phyloP scores from a whole-genome alignment of 2,329 filamentous ascomycete genomes.

The Botryosphaeria dothidea region DNA sequence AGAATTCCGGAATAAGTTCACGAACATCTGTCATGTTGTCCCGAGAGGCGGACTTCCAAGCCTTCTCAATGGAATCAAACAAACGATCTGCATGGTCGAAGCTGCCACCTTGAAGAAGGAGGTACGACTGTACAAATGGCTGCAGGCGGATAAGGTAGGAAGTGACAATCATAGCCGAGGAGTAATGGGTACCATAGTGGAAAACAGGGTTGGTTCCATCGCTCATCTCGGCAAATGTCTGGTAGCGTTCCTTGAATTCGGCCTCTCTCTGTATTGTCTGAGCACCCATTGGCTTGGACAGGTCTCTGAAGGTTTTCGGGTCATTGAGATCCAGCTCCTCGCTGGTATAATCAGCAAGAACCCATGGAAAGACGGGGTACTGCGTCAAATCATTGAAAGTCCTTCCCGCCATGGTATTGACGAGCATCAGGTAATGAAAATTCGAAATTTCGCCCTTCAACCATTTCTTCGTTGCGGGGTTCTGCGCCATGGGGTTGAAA shows the following conservation, averaged over 20 bases:
- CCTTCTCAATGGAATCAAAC: constrained; percentile 88
- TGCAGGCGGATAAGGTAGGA: constrained; percentile 94
- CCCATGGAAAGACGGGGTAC: constrained; percentile 97
- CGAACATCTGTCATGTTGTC: constrained; percentile 93
- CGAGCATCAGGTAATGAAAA: constrained; percentile 97
- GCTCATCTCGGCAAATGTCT: constrained; percentile 86
- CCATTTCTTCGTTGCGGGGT: constrained; percentile 87
- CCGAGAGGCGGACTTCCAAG: constrained; percentile 86
- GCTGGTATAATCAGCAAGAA: constrained; percentile 92
- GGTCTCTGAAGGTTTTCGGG: constrained; percentile 81
- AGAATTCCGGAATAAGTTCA: constrained; percentile 95
- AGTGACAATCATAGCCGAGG: constrained; percentile 97
- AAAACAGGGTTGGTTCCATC: constrained; percentile 76
- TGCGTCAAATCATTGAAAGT: constrained; percentile 98
- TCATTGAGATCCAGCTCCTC: constrained; percentile 86
- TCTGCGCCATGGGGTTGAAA: constrained; percentile 80
- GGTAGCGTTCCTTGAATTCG: constrained; percentile 82
- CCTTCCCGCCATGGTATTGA: constrained; percentile 94
- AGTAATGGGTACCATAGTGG: constrained; percentile 98
- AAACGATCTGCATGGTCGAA: constrained; percentile 96
- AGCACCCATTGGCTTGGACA: constrained; percentile 95
- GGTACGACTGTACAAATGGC: constrained; percentile 93
- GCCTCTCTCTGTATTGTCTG: constrained; percentile 75
- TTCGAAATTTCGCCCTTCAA: constrained; percentile 94
- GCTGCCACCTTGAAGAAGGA: constrained; percentile 89